Percentiles rank a stretch among this genome's conserved stretches.
These are phyloP conservation scores for Lonicera japonica DNA, from an alignment of 129 eudicot genomes.

Conservation along the genomic window DNA sequence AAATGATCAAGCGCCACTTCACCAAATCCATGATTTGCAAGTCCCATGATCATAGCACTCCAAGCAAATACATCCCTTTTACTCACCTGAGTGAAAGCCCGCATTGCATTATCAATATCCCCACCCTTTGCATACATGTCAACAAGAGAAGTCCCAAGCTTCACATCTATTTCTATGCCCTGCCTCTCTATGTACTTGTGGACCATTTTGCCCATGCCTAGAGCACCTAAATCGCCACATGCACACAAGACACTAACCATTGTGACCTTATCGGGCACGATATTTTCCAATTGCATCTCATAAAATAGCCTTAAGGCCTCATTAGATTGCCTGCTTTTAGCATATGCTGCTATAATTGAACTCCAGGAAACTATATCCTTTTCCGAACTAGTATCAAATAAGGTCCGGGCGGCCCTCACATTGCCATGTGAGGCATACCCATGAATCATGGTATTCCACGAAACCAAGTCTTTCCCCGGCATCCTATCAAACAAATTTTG, in stretches of 20 bases:
- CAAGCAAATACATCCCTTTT: not conserved
- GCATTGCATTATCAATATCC: not conserved
- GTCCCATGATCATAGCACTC: not conserved
- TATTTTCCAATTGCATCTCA: conserved; percentile 23
- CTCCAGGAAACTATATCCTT: conserved; percentile 15
- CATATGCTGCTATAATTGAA: not conserved
- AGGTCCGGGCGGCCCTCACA: conserved; percentile 6
- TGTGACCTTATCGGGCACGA: not conserved
- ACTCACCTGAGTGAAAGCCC: not conserved
- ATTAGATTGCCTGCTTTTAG: conserved; percentile 7
- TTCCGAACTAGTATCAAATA: conserved; percentile 8
- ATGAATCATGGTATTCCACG: conserved; percentile 44
- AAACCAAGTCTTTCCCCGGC: conserved; percentile 34
- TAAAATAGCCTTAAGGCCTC: conserved; percentile 30
- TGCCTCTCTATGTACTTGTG: not conserved
- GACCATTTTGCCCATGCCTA: not conserved
- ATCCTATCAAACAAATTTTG: conserved; percentile 30
- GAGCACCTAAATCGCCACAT: not conserved
- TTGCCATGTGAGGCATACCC: conserved; percentile 22
- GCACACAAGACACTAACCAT: not conserved
- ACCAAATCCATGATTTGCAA: conserved; percentile 17
- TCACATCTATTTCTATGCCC: not conserved
- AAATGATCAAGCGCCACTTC: conserved; percentile 4
- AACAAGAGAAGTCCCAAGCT: not conserved
- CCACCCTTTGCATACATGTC: not conserved